Conservation (phyloP, 2,329 filamentous ascomycete genomes). For the Arthroderma uncinatum region DNA sequence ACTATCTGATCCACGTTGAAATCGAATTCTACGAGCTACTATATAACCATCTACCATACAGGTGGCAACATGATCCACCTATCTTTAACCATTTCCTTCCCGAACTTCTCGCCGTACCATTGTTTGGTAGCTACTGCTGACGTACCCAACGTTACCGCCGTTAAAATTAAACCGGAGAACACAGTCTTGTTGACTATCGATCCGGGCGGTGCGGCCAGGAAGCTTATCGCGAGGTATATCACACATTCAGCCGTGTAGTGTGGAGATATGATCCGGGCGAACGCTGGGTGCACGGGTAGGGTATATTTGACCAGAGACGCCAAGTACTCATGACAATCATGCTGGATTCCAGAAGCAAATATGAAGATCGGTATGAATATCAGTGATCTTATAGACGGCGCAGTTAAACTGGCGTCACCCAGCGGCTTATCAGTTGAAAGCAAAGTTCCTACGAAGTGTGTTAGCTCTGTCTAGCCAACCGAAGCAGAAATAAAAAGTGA, state of each 20-base stretch:
- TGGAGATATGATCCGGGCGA: constrained; percentile 63
- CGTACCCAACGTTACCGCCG: constrained; percentile 65
- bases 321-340: constrained; percentile 60
- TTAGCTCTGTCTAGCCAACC: neutral
- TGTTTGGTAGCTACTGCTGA: constrained; percentile 66
- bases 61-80: constrained; percentile 67
- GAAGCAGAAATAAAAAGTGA: neutral
- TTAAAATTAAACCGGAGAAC: constrained; percentile 58
- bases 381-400: constrained; percentile 42
- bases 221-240: constrained; percentile 67
- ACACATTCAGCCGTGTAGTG: constrained; percentile 86
- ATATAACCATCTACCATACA: neutral
- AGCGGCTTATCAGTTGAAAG: constrained; percentile 10
- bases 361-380: constrained; percentile 54
- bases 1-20: neutral
- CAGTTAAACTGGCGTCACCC: constrained; percentile 28
- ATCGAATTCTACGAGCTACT: neutral
- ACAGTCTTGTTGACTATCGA: constrained; percentile 61
- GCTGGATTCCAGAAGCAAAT: constrained; percentile 60
- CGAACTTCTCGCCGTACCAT: constrained; percentile 74
- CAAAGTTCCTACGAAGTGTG: constrained; percentile 8
- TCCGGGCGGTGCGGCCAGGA: constrained; percentile 60
- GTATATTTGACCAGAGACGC: constrained; percentile 69
- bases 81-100: constrained; percentile 47
- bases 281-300: constrained; percentile 62